Base-by-base conservation (phyloP, 306 rosid species). In the Cicer chorassanicum region DNA sequence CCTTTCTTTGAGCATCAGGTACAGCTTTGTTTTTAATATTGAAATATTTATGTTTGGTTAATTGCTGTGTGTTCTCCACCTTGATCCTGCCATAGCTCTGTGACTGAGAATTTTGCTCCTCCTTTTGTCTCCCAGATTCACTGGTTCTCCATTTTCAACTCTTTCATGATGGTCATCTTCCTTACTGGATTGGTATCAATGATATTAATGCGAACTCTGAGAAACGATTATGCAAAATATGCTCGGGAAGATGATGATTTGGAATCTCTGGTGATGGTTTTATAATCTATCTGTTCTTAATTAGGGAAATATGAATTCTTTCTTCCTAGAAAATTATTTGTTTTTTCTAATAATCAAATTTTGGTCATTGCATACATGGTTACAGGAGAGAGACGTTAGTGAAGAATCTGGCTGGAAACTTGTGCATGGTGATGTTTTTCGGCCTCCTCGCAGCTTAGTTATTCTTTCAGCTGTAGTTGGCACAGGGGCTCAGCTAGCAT, bases 401-500 rank as follows among this genome's bases (percentile, higher is more conserved):
- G 99, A 92, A 83, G 99, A 92, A 85, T 95, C 99, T 84, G 99
- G 99, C 44, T 95, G 99, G 99, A 95, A 95, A 79, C 99, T 95
- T 81, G 99, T 95, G 70, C 99, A 95, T 71, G 99, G 99, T 81
- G 99, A 95, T 89, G 99, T 95, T 86, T 95, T 95, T 65, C 89
- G 99, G 67, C 87, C 97, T 81, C 87, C 99, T 80, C 87, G 89
- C 72, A 56, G 77, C 74, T 88, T 95, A 65, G 98, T 87, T 50
- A 21, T 95, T 81, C 91, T 92, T 72, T 95, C 99, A 21, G 99
- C 99, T 82, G 97, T 95, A 80, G 98, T 95, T 55, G 98, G 99
- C 16, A 95, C 98, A 0, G 99, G 99, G 51, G 99, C 98, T 70
- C 99, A 95, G 83, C 83, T 95, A 56, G 98, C 98, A 4, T 83